Evolutionary conservation across 1,139 yeast genomes (phyloP), one percentile per base, ranked within the genome.

Genomic region (Diutina pseudorugosa): DNA sequence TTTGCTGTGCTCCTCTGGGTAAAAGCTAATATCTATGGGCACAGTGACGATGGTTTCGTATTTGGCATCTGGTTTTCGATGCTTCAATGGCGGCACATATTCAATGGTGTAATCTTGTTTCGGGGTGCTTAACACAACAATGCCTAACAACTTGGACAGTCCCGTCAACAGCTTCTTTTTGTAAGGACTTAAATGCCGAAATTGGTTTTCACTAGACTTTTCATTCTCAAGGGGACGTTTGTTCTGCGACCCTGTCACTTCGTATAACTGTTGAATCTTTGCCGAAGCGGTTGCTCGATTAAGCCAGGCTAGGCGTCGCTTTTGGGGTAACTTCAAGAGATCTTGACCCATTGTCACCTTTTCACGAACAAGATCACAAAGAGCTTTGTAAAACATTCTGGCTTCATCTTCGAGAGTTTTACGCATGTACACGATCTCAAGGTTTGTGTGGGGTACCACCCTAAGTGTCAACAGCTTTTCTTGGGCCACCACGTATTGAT

Each of bases 101-200:
- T 61, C 58, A 2, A 66, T 57, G 9, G 57, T 56, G 52, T 73
- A 71, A 18, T 60, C 61, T 4, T 60, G 59, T 52, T 71, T 69
- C 0, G 76, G 75, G 0, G 75, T 68, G 2, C 73, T 62, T 23
- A 73, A 62, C 2, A 74, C 65, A 0, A 73, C 54, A 1, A 70
- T 58, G 0, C 79, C 79, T 51, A 64, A 57, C 1, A 65, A 55
- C 52, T 68, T 66, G 49, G 69, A 59, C n/a, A 60, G 56, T 0
- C 74, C 72, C 0, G 76, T 67, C n/a, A 73, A 53, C 2, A 68
- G 59, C 55, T 70, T 71, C 59, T 70, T 72, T 54, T 68, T 69
- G 57, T 60, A 64, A 1, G 74, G 67, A 4, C 66, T 60, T 41
- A 68, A 56, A 53, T 67, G 70, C 59, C 67, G 73, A 55, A 67